Base-by-base conservation (phyloP, 2,329 filamentous ascomycete genomes). In the Ophiocordyceps sinensis region DNA sequence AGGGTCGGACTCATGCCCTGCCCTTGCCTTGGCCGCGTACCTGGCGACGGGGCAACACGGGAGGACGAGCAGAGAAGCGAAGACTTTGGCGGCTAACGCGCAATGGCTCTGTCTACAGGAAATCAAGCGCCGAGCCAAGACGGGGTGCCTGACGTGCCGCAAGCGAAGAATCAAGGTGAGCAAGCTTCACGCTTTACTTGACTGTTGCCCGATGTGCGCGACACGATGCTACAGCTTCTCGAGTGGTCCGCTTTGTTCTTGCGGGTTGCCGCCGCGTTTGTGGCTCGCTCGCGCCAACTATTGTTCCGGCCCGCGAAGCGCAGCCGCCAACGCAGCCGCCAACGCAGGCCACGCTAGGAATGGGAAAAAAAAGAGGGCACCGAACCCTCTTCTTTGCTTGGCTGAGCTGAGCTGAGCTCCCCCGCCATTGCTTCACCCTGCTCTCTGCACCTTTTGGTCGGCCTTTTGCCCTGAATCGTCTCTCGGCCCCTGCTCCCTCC, bases 91-190 rank as follows among this genome's bases (percentile, higher is more conserved):
- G 17, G 30, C 38, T 40, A 35, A 40, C 31, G 4, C 14, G 31
- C 23, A 6, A 15, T 29, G 21, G 32, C 32, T 35, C 14, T 26
- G 14, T 14, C 12, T 4, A 23, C 55, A 77, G 73, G 73, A 77
- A 55, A 77, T 77, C 52, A 77, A 77, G 56, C 68, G 73, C 45
- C 68, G 73, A 50, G 77, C 73, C 37, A 77, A 77, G 56, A 77
- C 73, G 2, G 73, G 73, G n/a, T 77, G 73, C 49, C 57, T 77
- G 55, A 77, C 73, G 36, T 77, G 73, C 57, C 70, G 73, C 43
- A 76, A 75, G 53, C 67, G 73, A 49, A 65, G 73, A 50, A 77
- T 77, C 55, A 77, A 77, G 73, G 73, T 77, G 59, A 55, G 71
- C 29, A 43, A 44, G 43, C 42, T 37, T 14, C 32, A 32, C n/a